Conservation (phyloP, 257 asterid species). For the Prunella vulgaris region DNA sequence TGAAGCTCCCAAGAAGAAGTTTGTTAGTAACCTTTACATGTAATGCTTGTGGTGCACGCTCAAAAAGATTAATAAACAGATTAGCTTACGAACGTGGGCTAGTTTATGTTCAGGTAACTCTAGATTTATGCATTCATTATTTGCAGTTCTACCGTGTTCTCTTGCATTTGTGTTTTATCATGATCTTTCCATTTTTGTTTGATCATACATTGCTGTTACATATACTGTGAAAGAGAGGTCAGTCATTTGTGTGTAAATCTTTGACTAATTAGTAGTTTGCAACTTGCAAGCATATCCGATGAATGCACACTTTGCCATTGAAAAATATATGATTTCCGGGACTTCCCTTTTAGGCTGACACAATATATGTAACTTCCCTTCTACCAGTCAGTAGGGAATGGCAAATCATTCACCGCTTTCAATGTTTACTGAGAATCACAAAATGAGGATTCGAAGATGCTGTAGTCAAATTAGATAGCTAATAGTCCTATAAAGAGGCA, state of each 20-base stretch:
- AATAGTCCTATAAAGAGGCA: neutral
- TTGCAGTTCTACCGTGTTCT: neutral
- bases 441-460: neutral
- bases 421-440: neutral
- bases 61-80: constrained; percentile 73
- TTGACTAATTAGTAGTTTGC: neutral
- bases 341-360: neutral
- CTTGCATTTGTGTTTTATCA: neutral
- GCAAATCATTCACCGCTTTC: neutral
- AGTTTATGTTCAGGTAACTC: constrained; percentile 78
- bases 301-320: neutral
- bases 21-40: constrained; percentile 74
- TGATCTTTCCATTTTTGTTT: neutral
- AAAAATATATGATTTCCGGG: neutral
- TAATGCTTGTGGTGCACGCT: constrained; percentile 58
- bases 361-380: neutral
- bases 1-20: constrained; percentile 88
- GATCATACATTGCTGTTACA: neutral
- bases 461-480: neutral
- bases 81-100: constrained; percentile 92
- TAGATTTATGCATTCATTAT: neutral
- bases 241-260: neutral
- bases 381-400: neutral
- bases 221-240: neutral
- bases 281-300: neutral